A percentile compares a stretch with the other conserved stretches of the same genome.
Conservation (phyloP, 176 grass and related monocot genomes). For the Elaeis guineensis region DNA sequence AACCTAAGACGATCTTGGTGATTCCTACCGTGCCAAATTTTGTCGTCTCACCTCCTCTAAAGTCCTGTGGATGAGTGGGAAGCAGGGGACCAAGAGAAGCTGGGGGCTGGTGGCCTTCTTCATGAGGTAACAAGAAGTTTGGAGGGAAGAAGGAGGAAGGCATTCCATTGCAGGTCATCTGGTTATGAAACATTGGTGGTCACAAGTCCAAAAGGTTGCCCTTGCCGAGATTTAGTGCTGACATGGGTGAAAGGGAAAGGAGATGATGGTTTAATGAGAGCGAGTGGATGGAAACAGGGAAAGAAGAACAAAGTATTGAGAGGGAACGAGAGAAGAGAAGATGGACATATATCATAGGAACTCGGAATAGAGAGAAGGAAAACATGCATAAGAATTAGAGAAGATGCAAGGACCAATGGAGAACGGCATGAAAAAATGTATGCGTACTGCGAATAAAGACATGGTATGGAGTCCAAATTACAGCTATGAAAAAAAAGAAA, state of each 20-base stretch:
- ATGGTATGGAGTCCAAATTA: no score
- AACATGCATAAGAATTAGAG: slow-evolving; percentile 3
- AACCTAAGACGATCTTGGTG: no score
- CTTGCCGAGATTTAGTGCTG: background rate
- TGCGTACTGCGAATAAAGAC: no score
- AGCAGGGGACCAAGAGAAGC: no score
- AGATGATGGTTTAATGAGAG: background rate
- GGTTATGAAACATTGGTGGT: slow-evolving; percentile 10
- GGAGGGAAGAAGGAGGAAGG: slow-evolving; percentile 7
- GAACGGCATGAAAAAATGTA: no score
- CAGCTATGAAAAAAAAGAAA: no score
- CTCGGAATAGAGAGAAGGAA: background rate
- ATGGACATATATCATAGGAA: background rate
- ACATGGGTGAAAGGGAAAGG: background rate
- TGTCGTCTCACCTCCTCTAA: no score
- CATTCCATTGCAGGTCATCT: background rate
- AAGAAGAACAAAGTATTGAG: no score
- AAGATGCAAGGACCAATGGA: background rate
- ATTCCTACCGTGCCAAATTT: no score
- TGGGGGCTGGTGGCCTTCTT: no score
- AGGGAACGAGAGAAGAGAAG: background rate
- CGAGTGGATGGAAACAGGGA: no score
- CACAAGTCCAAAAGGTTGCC: background rate
- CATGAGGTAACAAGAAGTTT: background rate
- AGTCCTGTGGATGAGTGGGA: no score